Base-by-base conservation (phyloP, 2,329 filamentous ascomycete species). In the Colletotrichum tropicicola region DNA sequence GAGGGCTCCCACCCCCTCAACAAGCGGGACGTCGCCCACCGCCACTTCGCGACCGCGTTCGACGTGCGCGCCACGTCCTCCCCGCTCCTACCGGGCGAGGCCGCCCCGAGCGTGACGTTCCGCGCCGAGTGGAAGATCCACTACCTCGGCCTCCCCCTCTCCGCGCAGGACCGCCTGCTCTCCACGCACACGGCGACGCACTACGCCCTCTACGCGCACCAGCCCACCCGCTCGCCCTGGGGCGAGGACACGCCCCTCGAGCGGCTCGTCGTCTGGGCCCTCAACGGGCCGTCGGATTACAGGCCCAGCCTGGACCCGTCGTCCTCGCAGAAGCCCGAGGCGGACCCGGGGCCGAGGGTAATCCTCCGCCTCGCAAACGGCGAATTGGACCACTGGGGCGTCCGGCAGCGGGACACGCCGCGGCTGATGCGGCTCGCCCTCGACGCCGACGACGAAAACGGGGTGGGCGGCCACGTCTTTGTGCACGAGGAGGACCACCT, bases 191-290 rank as follows among this genome's bases (percentile, higher is more conserved):
- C 80, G 49, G 71, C 79, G 13, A 86, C 80, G 0, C 87, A 90
- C 71, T 90, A 90, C 73, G 86, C 81, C 39, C 77, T 89, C 13
- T 90, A 90, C 73, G 79, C 85, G 27, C 90, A 87, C 87, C 86
- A 89, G 69, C 83, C 85, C 2, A 85, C 85, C 67, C 82, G 83
- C 47, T 84, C 83, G 45, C 77, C 84, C 37, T 87, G 84, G 77
- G 82, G 82, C 35, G 84, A 87, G 54, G 84, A 87, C 69, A 81
- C 83, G 12, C 86, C 86, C 0, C 81, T 87, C 15, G 88, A 90
- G 71, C 81, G 83, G 32, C 75, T 90, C 27, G 82, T 81, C 15
- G 77, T 90, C 9, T 90, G 87, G 87, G 83, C 90, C 58, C 86
- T 90, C 39, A 82, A 83, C 3, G 74, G 75, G 0, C 75, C 81